These are phyloP conservation scores for Tricladium varicosporioides DNA, from an alignment of 2,329 filamentous ascomycete species.

Conservation along the genomic window DNA sequence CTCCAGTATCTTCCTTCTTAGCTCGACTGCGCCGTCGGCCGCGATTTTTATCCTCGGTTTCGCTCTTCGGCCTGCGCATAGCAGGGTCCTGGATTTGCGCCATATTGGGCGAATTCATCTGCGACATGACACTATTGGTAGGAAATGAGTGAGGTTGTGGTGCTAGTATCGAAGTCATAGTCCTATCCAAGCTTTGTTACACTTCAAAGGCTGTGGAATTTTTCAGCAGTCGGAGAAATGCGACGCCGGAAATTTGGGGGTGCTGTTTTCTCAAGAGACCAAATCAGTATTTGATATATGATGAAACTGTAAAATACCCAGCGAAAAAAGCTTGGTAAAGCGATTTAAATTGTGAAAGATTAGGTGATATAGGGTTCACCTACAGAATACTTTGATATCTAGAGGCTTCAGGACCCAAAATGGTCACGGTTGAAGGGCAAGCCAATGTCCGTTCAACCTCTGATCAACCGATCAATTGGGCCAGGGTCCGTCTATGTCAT, in stretches of 20 bases:
- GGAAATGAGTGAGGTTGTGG: slow-evolving; percentile 27
- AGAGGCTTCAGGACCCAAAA: neutral
- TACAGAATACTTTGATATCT: slow-evolving; percentile 1
- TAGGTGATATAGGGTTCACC: neutral
- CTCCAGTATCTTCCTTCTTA: slow-evolving; percentile 25
- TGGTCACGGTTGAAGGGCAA: neutral
- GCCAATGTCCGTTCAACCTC: slow-evolving; percentile 11
- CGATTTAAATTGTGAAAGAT: neutral
- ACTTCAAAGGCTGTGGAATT: neutral
- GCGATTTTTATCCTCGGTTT: slow-evolving; percentile 30
- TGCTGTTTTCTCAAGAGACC: neutral
- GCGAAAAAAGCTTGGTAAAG: neutral
- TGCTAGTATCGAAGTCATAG: slow-evolving; percentile 35
- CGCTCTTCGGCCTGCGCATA: slow-evolving; percentile 22
- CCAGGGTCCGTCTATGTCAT: slow-evolving; percentile 20
- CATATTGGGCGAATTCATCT: slow-evolving; percentile 27
- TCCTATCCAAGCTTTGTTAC: slow-evolving; percentile 12
- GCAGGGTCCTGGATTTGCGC: slow-evolving; percentile 25
- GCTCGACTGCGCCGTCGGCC: slow-evolving; percentile 32
- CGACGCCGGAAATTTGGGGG: neutral
- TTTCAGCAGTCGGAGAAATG: neutral
- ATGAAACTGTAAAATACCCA: neutral
- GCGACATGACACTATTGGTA: slow-evolving; percentile 25
- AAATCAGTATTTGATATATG: neutral
- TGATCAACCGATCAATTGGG: slow-evolving; percentile 23